Evolutionary conservation across 495 filamentous ascomycete species (phyloP).

Genomic region (Coniosporium apollinis): DNA sequence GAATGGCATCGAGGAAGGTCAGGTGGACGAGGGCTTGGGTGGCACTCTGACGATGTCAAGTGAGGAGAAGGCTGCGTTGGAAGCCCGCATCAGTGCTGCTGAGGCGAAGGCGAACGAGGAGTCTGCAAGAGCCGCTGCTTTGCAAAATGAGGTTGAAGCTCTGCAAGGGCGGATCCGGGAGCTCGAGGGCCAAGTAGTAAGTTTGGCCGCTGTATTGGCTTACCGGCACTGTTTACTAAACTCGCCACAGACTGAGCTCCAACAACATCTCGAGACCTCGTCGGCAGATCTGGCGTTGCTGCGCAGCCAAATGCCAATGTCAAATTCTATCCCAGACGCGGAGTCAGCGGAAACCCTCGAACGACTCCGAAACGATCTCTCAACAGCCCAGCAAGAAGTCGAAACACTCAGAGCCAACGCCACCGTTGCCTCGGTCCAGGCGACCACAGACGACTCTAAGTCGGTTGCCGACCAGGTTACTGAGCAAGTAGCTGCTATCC

Average conservation of each 20-base stretch:
- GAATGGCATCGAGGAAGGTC: slow-evolving; percentile 19
- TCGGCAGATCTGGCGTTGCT: slow-evolving; percentile 4
- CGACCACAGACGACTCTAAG: slow-evolving; percentile 9
- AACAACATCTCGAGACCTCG: slow-evolving; percentile 8
- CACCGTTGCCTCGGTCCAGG: slow-evolving; percentile 14
- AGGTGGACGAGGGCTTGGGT: slow-evolving; percentile 17
- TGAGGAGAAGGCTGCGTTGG: slow-evolving; percentile 14
- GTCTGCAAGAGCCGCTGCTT: slow-evolving; percentile 17
- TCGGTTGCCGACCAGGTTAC: slow-evolving; percentile 22
- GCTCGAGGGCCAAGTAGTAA: slow-evolving; percentile 34
- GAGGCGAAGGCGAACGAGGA: slow-evolving; percentile 29
- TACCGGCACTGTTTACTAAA: no score
- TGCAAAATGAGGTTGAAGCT: slow-evolving; percentile 10
- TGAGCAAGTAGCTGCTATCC: slow-evolving; percentile 21
- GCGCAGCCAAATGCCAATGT: not conserved
- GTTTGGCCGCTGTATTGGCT: slow-evolving; percentile 26
- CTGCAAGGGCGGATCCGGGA: slow-evolving; percentile 19
- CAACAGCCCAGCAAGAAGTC: slow-evolving; percentile 26
- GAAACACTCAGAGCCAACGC: slow-evolving; percentile 23
- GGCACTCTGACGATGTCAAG: no score
- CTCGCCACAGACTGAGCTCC: slow-evolving; percentile 12
- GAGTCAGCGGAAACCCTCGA: slow-evolving; percentile 18
- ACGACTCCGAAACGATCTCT: slow-evolving; percentile 27
- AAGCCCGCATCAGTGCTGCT: slow-evolving; percentile 23
- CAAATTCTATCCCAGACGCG: not conserved